Evolutionary conservation across 2,329 filamentous ascomycete species (phyloP).

Genomic region (Fusarium temperatum): DNA sequence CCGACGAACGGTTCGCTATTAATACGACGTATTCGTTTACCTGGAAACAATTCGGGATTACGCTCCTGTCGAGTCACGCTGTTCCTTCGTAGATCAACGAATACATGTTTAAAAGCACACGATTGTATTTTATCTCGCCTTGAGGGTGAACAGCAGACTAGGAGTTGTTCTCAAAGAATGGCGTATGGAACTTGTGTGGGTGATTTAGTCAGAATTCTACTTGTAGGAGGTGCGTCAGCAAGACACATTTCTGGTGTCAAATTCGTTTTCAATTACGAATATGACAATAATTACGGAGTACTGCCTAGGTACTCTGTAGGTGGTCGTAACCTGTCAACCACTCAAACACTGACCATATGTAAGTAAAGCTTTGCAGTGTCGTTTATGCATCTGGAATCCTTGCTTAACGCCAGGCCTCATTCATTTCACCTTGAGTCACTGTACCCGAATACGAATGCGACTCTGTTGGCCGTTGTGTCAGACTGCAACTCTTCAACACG

Average conservation of each 20-base stretch:
- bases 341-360: background rate
- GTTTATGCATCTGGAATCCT: background rate
- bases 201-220: background rate
- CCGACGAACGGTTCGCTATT: constrained; percentile 14
- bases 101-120: background rate
- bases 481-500: background rate
- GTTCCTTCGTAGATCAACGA: background rate
- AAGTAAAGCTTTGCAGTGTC: background rate
- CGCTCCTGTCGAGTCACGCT: background rate
- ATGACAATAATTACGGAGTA: background rate
- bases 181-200: background rate
- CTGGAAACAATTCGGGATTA: constrained; percentile 25
- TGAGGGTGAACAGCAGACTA: background rate
- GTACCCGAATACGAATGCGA: constrained; percentile 26
- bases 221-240: background rate
- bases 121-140: background rate
- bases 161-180: background rate
- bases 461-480: background rate
- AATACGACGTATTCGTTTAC: constrained; percentile 39
- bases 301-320: background rate
- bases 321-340: background rate
- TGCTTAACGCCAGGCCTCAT: constrained; percentile 6
- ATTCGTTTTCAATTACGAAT: background rate
- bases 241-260: background rate
- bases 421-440: background rate